Conservation (phyloP, 768 basidiomycete species). For the Phaeotremella skinneri region DNA sequence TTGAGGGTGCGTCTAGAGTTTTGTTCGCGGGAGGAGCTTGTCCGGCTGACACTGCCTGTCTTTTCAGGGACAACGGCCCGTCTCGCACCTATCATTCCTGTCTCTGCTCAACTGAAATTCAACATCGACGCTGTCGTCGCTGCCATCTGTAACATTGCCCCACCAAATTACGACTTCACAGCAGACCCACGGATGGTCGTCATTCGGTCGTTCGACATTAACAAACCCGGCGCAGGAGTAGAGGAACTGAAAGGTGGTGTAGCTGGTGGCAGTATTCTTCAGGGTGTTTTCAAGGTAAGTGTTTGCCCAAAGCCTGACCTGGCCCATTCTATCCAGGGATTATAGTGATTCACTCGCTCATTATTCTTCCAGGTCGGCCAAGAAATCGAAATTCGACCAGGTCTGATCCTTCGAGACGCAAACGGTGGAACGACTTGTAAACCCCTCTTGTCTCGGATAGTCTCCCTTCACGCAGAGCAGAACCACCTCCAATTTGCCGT, state of each 20-base stretch:
- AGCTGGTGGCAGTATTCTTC: constrained; percentile 93
- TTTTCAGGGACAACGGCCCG: constrained; percentile 87
- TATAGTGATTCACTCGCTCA: not conserved
- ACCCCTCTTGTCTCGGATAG: constrained; percentile 87
- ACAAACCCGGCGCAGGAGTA: constrained; percentile 96
- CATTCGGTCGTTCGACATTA: constrained; percentile 98
- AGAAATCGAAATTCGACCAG: constrained; percentile 95
- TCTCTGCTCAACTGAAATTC: constrained; percentile 97
- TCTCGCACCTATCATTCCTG: constrained; percentile 95
- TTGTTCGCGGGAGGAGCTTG: not conserved
- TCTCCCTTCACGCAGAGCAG: constrained; percentile 90
- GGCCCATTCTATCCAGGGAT: not conserved
- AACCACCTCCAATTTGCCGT: constrained; percentile 93
- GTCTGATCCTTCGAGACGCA: constrained; percentile 91
- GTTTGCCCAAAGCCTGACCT: not conserved
- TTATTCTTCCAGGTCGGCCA: constrained; percentile 60
- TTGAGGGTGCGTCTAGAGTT: constrained; percentile 68
- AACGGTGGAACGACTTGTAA: constrained; percentile 85
- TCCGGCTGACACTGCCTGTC: not conserved
- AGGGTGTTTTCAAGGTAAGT: constrained; percentile 71
- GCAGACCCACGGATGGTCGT: constrained; percentile 92
- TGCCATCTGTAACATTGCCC: constrained; percentile 94
- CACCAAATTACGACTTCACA: constrained; percentile 88
- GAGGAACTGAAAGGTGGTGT: constrained; percentile 97
- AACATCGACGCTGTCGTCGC: constrained; percentile 99